Conservation (phyloP, 73 alveolate species). For the Loxodes magnus region DNA sequence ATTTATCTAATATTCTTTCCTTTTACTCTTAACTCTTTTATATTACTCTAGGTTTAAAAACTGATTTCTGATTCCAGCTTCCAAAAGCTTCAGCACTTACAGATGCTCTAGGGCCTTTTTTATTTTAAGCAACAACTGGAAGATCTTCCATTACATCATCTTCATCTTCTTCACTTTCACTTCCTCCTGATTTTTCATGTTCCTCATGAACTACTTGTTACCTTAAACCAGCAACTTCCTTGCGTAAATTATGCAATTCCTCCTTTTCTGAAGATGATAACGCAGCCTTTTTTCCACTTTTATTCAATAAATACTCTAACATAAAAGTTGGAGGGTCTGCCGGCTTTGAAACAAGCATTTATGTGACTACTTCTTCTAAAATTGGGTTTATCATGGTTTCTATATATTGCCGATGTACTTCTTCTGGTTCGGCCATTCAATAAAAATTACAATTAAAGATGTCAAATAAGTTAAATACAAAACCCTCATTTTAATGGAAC, state of each 20-base stretch:
- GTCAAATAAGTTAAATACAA: too few relatives aligned
- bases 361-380: constrained; percentile 24
- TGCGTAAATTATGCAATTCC: not conserved
- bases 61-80: constrained; percentile 66
- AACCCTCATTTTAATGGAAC: too few relatives aligned
- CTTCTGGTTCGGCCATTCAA: too few relatives aligned
- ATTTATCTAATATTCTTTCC: constrained; percentile 31
- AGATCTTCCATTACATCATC: constrained; percentile 26
- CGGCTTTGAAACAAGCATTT: constrained; percentile 34
- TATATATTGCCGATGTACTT: too few relatives aligned
- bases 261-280: not conserved
- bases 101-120: constrained; percentile 26
- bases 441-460: too few relatives aligned
- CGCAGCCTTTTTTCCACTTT: constrained; percentile 3
- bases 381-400: too few relatives aligned
- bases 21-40: constrained; percentile 67
- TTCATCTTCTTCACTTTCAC: constrained; percentile 22
- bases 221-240: constrained; percentile 12
- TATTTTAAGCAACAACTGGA: constrained; percentile 9
- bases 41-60: constrained; percentile 69
- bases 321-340: constrained; percentile 18
- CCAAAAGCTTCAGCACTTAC: constrained; percentile 97
- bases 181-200: too few relatives aligned
- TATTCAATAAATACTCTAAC: too few relatives aligned
- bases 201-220: too few relatives aligned